Conservation (phyloP, 1,284 basidiomycete species). For the Prillingera fragicola region DNA sequence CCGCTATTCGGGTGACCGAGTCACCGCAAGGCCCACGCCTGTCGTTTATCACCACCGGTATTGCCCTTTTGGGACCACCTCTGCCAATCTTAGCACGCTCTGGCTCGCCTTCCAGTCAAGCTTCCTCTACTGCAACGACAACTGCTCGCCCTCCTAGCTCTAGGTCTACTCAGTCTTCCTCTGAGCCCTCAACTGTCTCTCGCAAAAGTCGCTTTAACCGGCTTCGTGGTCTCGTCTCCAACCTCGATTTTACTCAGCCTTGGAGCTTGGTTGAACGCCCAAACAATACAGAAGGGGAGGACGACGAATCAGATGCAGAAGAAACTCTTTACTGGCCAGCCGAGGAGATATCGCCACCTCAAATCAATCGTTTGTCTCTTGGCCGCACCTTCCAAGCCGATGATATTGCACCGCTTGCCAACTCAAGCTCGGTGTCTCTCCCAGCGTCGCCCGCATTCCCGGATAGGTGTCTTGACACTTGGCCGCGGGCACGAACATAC, state of each 20-base stretch:
- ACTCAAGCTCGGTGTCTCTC: slow-evolving; percentile 5
- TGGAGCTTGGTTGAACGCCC: slow-evolving; percentile 27
- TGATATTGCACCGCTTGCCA: background rate
- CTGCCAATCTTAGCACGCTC: background rate
- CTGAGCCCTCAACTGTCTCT: slow-evolving; percentile 4
- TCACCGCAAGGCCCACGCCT: slow-evolving; percentile 8
- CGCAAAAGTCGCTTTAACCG: slow-evolving; percentile 33
- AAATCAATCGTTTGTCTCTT: slow-evolving; percentile 11
- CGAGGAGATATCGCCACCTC: slow-evolving; percentile 7
- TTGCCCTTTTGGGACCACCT: slow-evolving; percentile 3
- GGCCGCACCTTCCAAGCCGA: slow-evolving; percentile 11
- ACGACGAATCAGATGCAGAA: slow-evolving; percentile 8
- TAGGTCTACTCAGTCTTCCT: background rate
- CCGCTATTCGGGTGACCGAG: slow-evolving; percentile 11
- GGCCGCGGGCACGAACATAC: too few species aligned
- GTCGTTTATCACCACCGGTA: slow-evolving; percentile 4
- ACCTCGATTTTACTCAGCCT: slow-evolving; percentile 40
- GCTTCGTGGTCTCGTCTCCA: slow-evolving; percentile 36
- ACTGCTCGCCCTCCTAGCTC: background rate
- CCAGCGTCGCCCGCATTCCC: too few species aligned
- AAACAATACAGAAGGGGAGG: slow-evolving; percentile 1
- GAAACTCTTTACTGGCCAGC: slow-evolving; percentile 17
- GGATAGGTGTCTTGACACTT: too few species aligned
- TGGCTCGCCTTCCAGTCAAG: background rate
- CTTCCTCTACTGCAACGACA: slow-evolving; percentile 21